Base-by-base conservation (phyloP, 192 early-diverging fungal genomes). In the Allomyces arbusculus region DNA sequence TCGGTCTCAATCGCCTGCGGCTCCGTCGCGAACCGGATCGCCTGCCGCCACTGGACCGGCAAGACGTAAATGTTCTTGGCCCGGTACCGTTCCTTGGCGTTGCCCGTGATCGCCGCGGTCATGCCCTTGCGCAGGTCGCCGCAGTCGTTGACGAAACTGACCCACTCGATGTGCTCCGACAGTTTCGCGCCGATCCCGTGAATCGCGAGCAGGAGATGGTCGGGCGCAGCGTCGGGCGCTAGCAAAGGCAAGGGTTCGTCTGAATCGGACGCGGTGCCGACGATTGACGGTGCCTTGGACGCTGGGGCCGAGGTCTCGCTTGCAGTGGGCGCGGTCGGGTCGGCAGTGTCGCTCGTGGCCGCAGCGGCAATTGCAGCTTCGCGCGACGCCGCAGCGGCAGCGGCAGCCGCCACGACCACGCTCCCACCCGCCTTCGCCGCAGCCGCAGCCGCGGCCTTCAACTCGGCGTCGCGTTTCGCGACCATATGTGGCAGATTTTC, bases 171-270 rank as follows among this genome's bases (percentile, higher is more conserved):
- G 24, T 23, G 64, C 44, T 65, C 25, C 23, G 64, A 28, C 33
- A 65, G 64, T 16, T 65, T 65, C 14, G 64, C 64, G 22, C 64
- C 64, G 28, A 65, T 65, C 16, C 64, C 64, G 44, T 65, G 64
- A 19, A 65, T 44, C 24, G 44, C 64, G 16, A 65, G 64, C 23
- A 65, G 10, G 25, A 65, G 64, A 20, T 28, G 33, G 64, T 44
- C 23, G 22, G 20, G 12, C 23, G n/a, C 6, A 0, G 7, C 0
- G 33, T 40, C 33, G 33, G 33, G 33, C 33, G 33, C 7, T 3
- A 40, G 4, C 50, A 16, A 16, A 0, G 20, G 16, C 50, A n/a
- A 3, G 16, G 50, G 50, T 16, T 14, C 16, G 50, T 58, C 50
- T 16, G 50, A 58, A 16, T 58, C 50, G 50, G 50, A 58, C 50